Conservation (phyloP, 768 basidiomycete species). For the Suillus clintonianus region DNA sequence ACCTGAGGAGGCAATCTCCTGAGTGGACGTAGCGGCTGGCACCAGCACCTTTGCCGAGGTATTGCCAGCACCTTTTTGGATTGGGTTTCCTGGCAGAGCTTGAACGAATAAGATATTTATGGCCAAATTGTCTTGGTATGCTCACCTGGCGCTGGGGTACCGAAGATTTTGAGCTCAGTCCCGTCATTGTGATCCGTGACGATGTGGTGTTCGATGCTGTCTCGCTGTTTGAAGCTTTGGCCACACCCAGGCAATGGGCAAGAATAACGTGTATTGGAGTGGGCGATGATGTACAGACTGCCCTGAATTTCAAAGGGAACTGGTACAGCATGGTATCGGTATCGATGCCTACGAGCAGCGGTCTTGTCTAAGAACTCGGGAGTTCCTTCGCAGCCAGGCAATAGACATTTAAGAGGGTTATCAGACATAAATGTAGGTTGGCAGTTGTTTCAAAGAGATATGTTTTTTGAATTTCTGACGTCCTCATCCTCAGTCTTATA, state of each 20-base stretch:
- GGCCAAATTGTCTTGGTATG: neutral
- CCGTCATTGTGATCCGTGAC: neutral
- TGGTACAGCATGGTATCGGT: neutral
- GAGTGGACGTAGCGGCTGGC: neutral
- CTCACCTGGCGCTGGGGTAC: neutral
- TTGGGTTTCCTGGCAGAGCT: too few relatives aligned
- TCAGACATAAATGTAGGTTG: neutral
- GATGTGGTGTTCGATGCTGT: neutral
- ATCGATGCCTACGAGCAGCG: neutral
- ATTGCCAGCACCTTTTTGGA: neutral
- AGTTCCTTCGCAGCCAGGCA: neutral
- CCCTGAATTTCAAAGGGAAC: neutral
- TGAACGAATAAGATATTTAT: too few relatives aligned
- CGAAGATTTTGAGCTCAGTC: neutral
- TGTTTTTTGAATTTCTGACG: too few relatives aligned
- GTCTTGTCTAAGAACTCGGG: neutral
- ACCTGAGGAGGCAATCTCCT: neutral
- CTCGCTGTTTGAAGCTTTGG: neutral
- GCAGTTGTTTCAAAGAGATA: too few relatives aligned
- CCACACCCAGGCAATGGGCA: neutral
- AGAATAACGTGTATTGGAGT: neutral
- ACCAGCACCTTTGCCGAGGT: accelerated
- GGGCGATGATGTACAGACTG: neutral
- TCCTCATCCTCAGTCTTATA: too few relatives aligned
- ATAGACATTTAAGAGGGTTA: neutral